Conservation (phyloP, 2,329 filamentous ascomycete genomes). For the Clarireedia homoeocarpa region DNA sequence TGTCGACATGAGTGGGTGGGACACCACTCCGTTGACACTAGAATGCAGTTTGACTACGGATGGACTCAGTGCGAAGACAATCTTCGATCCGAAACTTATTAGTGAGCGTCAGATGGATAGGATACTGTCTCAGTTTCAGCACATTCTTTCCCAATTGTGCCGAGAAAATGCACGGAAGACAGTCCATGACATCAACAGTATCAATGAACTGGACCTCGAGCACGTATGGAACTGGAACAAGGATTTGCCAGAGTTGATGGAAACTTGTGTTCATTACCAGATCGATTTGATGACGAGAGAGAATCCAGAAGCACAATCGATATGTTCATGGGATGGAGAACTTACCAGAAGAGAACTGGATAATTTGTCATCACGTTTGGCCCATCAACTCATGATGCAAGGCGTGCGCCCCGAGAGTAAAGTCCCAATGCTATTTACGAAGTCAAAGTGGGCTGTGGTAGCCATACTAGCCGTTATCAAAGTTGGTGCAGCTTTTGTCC, state of each 20-base stretch:
- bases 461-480: conserved; percentile 27
- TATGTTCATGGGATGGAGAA: conserved; percentile 2
- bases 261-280: conserved; percentile 19
- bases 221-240: conserved; percentile 14
- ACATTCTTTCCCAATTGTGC: not conserved
- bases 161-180: not conserved
- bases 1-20: not conserved
- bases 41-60: not conserved
- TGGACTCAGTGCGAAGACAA: conserved; percentile 1
- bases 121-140: conserved; percentile 1
- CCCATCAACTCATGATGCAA: conserved; percentile 8
- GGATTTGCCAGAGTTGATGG: conserved; percentile 8
- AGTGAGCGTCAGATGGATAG: not conserved
- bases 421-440: conserved; percentile 27
- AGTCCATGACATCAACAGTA: not conserved
- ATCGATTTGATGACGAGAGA: conserved; percentile 7
- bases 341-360: conserved; percentile 2
- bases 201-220: conserved; percentile 1
- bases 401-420: conserved; percentile 14
- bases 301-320: conserved; percentile 9
- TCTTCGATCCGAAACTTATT: not conserved
- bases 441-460: conserved; percentile 25
- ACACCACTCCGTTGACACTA: not conserved
- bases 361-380: not conserved
- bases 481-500: conserved; percentile 26